Percentiles rank a stretch among this genome's conserved stretches.
phyloP scores from a whole-genome alignment of 1,284 basidiomycete genomes.

The Marasmius sp. region DNA sequence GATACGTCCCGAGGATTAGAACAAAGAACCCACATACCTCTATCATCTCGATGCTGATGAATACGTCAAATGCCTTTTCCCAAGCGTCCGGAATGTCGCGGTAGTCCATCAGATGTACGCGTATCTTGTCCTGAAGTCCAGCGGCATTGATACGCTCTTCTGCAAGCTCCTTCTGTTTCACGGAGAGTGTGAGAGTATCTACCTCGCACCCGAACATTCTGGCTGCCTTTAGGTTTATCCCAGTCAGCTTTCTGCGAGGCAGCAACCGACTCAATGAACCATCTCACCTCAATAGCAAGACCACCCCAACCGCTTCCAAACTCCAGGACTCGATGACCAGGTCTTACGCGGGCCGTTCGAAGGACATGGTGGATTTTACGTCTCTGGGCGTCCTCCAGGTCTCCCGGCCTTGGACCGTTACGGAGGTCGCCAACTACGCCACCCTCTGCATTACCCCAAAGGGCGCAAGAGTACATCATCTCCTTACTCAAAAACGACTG shows the following conservation, averaged over 20 bases:
- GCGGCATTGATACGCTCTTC: slow-evolving; percentile 77
- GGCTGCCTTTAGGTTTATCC: slow-evolving; percentile 48
- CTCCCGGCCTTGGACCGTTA: slow-evolving; percentile 49
- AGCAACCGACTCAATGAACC: slow-evolving; percentile 16
- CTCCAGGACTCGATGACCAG: slow-evolving; percentile 81
- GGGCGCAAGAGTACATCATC: slow-evolving; percentile 92
- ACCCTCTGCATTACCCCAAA: slow-evolving; percentile 75
- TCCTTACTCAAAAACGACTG: slow-evolving; percentile 72
- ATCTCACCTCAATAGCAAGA: slow-evolving; percentile 79
- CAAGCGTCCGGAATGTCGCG: slow-evolving; percentile 75
- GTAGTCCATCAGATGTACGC: slow-evolving; percentile 88
- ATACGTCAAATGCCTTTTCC: slow-evolving; percentile 81
- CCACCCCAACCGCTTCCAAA: slow-evolving; percentile 92
- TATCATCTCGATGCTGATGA: slow-evolving; percentile 90
- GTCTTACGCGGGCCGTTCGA: slow-evolving; percentile 69
- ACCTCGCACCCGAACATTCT: slow-evolving; percentile 74
- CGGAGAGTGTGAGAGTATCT: slow-evolving; percentile 84
- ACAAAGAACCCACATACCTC: slow-evolving; percentile 52
- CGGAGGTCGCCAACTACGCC: slow-evolving; percentile 67
- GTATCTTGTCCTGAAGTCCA: slow-evolving; percentile 70
- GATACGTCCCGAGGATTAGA: slow-evolving; percentile 3
- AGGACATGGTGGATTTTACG: slow-evolving; percentile 83
- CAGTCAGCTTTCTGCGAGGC: not conserved
- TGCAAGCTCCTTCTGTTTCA: slow-evolving; percentile 84
- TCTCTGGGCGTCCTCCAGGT: slow-evolving; percentile 80